These are phyloP conservation scores for Sonneratia caseolaris DNA, from an alignment of 345 rosid genomes.

Conservation along the genomic window DNA sequence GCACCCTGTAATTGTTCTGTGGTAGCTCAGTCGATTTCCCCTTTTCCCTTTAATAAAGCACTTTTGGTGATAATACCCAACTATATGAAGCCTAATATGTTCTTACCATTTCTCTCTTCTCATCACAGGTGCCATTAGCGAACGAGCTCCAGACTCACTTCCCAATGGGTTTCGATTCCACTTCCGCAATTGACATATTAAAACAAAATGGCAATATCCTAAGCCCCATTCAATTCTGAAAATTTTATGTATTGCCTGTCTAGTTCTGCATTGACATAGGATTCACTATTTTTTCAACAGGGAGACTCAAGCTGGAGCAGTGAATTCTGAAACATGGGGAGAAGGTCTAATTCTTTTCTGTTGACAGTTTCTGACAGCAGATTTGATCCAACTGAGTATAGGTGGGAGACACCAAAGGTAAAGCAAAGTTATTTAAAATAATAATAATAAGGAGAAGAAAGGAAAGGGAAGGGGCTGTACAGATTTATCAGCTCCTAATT, in stretches of 20 bases:
- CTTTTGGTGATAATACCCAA: not conserved
- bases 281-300: conserved; percentile 16
- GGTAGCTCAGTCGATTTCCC: not conserved
- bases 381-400: conserved; percentile 13
- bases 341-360: not conserved
- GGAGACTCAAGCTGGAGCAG: conserved; percentile 59
- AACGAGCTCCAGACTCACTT: conserved; percentile 60
- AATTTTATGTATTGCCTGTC: not conserved
- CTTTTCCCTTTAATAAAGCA: not conserved
- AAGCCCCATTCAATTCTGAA: not conserved
- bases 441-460: not conserved
- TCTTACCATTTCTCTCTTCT: conserved; percentile 1
- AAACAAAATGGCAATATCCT: conserved; percentile 47
- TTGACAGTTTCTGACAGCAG: conserved; percentile 4
- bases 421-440: not conserved
- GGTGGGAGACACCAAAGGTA: not conserved
- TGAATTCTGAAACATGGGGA: conserved; percentile 16
- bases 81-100: not conserved
- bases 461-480: conserved; percentile 28
- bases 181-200: conserved; percentile 43
- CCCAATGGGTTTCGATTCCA: conserved; percentile 67
- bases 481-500: conserved; percentile 37
- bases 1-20: not conserved
- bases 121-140: conserved; percentile 42
- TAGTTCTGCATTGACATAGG: not conserved